These are phyloP conservation scores for Exophiala phaeomuriformis DNA, from an alignment of 2,329 filamentous ascomycete species.

Conservation along the genomic window DNA sequence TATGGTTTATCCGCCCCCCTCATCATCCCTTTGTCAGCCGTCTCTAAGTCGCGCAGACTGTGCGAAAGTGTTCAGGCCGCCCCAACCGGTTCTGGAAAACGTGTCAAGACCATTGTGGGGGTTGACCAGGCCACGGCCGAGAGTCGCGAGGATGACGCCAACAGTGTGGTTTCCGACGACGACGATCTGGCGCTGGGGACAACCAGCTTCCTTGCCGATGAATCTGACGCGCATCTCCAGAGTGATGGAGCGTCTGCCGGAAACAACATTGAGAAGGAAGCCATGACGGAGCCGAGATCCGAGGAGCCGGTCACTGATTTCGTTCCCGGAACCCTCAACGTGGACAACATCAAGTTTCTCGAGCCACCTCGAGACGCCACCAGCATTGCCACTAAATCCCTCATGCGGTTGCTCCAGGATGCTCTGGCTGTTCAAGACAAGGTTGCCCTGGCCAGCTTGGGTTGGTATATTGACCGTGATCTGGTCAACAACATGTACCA, in stretches of 20 bases:
- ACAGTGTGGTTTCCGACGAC: conserved; percentile 38
- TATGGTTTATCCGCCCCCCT: conserved; percentile 37
- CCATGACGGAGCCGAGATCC: neutral
- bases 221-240: neutral
- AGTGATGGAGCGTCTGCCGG: neutral
- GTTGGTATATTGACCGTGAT: conserved; percentile 70
- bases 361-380: conserved; percentile 59
- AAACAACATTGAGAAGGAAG: conserved; percentile 6
- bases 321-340: conserved; percentile 58
- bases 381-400: conserved; percentile 50
- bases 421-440: conserved; percentile 58
- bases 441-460: conserved; percentile 58
- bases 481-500: conserved; percentile 71
- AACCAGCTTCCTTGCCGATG: neutral
- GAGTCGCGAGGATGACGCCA: conserved; percentile 18
- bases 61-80: conserved; percentile 8
- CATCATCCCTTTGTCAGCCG: conserved; percentile 47
- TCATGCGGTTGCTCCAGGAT: conserved; percentile 58
- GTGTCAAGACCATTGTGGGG: conserved; percentile 13
- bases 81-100: conserved; percentile 16
- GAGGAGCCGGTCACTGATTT: conserved; percentile 49
- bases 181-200: conserved; percentile 41
- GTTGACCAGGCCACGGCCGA: conserved; percentile 17
- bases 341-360: conserved; percentile 57
- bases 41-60: conserved; percentile 40